Base-by-base conservation (phyloP, 331 rosid species). In the Malus hybrid region DNA sequence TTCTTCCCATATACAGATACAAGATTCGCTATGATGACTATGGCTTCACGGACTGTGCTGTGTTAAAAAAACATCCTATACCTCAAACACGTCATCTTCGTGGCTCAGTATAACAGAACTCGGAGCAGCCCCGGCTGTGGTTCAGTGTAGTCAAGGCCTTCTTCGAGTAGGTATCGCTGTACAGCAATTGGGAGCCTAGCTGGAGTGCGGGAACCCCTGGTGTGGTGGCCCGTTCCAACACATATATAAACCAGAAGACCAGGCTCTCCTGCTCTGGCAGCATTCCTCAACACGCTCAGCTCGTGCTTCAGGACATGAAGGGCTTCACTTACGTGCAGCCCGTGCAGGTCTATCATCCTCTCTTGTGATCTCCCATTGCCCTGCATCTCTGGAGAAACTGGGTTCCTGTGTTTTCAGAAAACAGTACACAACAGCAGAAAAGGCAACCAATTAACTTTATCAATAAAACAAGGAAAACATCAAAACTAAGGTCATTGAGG, bases 211-310 rank as follows among this genome's bases (percentile, higher is more conserved):
- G 98, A 79, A 56, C 98, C 98, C 73, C 96, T 67, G 14, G 98
- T 93, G 79, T 93, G 98, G 81, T 93, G 98, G 42, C 98, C 98
- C 0, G 98, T 93, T 70, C 98, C 98, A 3, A 93, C 96, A 56
- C 97, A 93, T 69, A 93, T 88, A 69, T 87, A 90, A 33, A 91
- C 96, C 83, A 90, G 97, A 72, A 91, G 76, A 59, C 93, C 91
- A 75, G 89, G 92, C 54, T 87, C 98, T 0, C 89, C 76, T 3
- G 91, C 96, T 79, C 96, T 84, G 60, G 98, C 98, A 0, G 97
- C 86, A 86, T 87, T 81, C 86, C 93, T 87, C 81, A 93, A 83
- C 81, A 85, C 84, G 20, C 88, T 71, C 88, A 93, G 78, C 76
- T 93, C 96, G 22, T 91, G 93, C 85, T 91, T 93, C 77, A 93